Conservation (phyloP, 1,284 basidiomycete species). For the Boletus calvinii region DNA sequence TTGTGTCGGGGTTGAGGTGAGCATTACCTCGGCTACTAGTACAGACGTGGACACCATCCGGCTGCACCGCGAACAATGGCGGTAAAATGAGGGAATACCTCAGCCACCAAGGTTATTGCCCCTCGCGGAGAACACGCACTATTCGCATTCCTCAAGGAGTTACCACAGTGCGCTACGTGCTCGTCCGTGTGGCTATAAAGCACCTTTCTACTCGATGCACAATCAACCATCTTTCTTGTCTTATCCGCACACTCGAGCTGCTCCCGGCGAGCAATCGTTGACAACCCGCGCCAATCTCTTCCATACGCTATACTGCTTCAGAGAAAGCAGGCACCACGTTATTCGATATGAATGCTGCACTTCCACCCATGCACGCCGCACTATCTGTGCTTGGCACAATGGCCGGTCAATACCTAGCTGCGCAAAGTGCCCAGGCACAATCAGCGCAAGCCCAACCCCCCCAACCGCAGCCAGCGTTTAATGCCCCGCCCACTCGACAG, state of each 20-base stretch:
- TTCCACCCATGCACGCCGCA: conserved; percentile 48
- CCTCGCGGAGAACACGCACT: conserved; percentile 35
- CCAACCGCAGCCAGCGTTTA: conserved; percentile 25
- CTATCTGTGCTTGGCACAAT: conserved; percentile 52
- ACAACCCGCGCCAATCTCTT: conserved; percentile 5
- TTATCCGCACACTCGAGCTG: conserved; percentile 27
- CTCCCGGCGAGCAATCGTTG: conserved; percentile 33
- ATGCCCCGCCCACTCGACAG: conserved; percentile 27
- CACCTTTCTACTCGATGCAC: conserved; percentile 4
- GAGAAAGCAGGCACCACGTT: conserved; percentile 5
- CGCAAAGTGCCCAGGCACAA: conserved; percentile 37
- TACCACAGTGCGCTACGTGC: conserved; percentile 12
- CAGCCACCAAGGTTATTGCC: conserved; percentile 18
- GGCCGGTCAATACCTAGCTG: conserved; percentile 46
- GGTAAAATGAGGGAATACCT: conserved; percentile 6
- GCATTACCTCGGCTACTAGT: conserved; percentile 19
- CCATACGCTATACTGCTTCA: conserved; percentile 10
- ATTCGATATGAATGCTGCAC: conserved; percentile 38
- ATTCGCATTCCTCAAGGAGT: conserved; percentile 25
- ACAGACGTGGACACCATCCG: conserved; percentile 10
- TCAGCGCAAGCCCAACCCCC: conserved; percentile 26
- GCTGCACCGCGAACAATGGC: conserved; percentile 14
- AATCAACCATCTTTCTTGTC: conserved; percentile 24
- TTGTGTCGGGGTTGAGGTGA: conserved; percentile 17
- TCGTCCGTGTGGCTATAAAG: conserved; percentile 27